These are phyloP conservation scores for Taphrina deformans DNA, from an alignment of 1,139 yeast genomes.

Conservation along the genomic window DNA sequence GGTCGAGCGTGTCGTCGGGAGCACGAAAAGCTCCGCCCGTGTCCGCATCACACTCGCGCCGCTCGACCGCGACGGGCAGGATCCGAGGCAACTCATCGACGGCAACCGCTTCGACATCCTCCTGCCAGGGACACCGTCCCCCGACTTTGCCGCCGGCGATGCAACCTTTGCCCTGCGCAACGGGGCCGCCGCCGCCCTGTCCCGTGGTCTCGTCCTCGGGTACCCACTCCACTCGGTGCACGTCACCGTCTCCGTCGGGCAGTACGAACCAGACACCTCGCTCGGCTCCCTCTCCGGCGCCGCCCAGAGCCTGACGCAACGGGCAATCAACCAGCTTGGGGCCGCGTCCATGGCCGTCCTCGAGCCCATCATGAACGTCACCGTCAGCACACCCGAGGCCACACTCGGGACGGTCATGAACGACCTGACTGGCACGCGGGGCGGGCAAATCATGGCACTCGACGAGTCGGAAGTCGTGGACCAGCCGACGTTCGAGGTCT, in stretches of 20 bases:
- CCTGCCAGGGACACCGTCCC: not conserved
- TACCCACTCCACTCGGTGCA: constrained; percentile 66
- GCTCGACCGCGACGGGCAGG: no score
- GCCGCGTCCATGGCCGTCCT: constrained; percentile 54
- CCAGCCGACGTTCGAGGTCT: constrained; percentile 43
- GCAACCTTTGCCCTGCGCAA: constrained; percentile 44
- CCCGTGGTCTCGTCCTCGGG: constrained; percentile 66
- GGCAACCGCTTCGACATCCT: constrained; percentile 13
- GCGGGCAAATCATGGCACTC: constrained; percentile 62
- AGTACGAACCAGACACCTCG: constrained; percentile 43
- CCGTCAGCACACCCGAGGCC: constrained; percentile 66
- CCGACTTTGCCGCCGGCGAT: constrained; percentile 33
- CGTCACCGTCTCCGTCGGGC: constrained; percentile 55
- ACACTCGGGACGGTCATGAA: constrained; percentile 82
- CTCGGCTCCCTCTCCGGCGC: constrained; percentile 50
- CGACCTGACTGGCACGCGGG: constrained; percentile 68
- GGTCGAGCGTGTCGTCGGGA: constrained; percentile 6
- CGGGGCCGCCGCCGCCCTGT: constrained; percentile 64
- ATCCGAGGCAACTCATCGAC: not conserved
- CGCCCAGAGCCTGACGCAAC: constrained; percentile 51
- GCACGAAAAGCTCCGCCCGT: not conserved
- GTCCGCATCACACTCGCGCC: not conserved
- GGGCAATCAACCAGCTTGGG: constrained; percentile 46
- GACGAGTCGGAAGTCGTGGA: constrained; percentile 40
- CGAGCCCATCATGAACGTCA: constrained; percentile 85